These are phyloP conservation scores for Kwoniella mangroviensis DNA, from an alignment of 768 basidiomycete species.

Conservation along the genomic window DNA sequence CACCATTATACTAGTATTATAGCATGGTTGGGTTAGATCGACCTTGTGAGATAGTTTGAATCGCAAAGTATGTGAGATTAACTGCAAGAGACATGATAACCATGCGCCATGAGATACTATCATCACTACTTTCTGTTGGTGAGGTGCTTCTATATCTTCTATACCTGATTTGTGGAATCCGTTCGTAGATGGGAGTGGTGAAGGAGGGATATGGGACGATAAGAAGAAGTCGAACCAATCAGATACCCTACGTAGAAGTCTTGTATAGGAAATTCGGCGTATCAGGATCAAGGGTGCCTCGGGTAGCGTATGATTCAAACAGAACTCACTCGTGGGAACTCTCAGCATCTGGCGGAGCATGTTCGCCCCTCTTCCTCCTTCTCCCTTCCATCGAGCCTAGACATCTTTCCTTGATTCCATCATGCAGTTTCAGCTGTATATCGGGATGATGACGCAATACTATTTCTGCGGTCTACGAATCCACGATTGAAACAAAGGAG, in stretches of 20 bases:
- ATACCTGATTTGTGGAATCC: neutral
- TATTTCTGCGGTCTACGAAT: constrained; percentile 41
- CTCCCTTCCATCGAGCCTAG: constrained; percentile 42
- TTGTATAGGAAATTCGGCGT: neutral
- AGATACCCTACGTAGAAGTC: constrained; percentile 24
- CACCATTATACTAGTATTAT: constrained; percentile 44
- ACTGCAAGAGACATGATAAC: constrained; percentile 29
- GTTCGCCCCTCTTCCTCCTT: constrained; percentile 25
- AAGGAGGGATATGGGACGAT: constrained; percentile 1
- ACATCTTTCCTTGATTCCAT: constrained; percentile 38
- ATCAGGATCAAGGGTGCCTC: too few species aligned
- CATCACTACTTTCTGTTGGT: constrained; percentile 27
- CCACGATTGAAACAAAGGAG: neutral
- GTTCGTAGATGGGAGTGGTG: constrained; percentile 8
- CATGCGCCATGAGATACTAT: constrained; percentile 46
- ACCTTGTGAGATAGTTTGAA: constrained; percentile 17
- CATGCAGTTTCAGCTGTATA: constrained; percentile 19
- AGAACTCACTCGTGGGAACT: constrained; percentile 27
- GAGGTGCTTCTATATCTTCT: neutral
- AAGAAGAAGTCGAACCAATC: constrained; percentile 39
- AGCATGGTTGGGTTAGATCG: constrained; percentile 27
- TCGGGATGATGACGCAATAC: constrained; percentile 28
- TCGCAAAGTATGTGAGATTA: constrained; percentile 6
- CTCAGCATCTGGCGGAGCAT: constrained; percentile 39
- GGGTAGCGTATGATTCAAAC: neutral